phyloP scores from a whole-genome alignment of 2,329 filamentous ascomycete genomes.

The Colletotrichum lupini region DNA sequence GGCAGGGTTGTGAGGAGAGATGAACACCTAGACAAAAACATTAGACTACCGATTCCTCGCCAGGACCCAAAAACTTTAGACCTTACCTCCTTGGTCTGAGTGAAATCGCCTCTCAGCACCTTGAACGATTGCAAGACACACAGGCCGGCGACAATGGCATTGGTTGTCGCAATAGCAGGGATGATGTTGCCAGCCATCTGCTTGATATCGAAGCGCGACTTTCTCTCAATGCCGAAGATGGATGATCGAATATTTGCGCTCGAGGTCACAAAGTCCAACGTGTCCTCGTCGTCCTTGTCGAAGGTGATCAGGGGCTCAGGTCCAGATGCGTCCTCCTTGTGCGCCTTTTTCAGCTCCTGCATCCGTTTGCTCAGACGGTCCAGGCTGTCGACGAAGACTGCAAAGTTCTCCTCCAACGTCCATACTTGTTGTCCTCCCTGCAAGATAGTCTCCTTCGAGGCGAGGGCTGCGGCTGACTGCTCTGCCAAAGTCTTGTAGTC shows the following conservation, averaged over 20 bases:
- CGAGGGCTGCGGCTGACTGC: conserved; percentile 60
- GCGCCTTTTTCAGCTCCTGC: conserved; percentile 66
- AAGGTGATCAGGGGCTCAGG: conserved; percentile 80
- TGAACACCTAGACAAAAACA: conserved; percentile 69
- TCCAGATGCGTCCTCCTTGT: conserved; percentile 56
- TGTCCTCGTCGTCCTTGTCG: conserved; percentile 97
- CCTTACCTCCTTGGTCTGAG: conserved; percentile 78
- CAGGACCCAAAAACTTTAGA: not conserved
- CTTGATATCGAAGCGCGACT: conserved; percentile 96
- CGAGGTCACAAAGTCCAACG: conserved; percentile 91
- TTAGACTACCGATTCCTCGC: conserved; percentile 1
- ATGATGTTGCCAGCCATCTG: conserved; percentile 99
- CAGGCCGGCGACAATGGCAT: conserved; percentile 92
- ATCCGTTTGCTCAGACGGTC: conserved; percentile 80
- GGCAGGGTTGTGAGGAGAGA: conserved; percentile 74
- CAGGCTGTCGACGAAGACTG: conserved; percentile 88
- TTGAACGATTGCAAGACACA: conserved; percentile 96
- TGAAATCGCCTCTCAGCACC: conserved; percentile 78
- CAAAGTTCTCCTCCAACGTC: conserved; percentile 85
- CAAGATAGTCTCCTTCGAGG: conserved; percentile 64
- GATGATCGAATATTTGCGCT: conserved; percentile 89
- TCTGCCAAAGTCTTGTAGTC: conserved; percentile 72
- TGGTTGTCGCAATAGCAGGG: conserved; percentile 96
- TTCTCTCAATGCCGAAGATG: conserved; percentile 88
- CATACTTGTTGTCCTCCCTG: conserved; percentile 80